phyloP scores from a whole-genome alignment of 306 rosid species.

The Crotalaria pallida region DNA sequence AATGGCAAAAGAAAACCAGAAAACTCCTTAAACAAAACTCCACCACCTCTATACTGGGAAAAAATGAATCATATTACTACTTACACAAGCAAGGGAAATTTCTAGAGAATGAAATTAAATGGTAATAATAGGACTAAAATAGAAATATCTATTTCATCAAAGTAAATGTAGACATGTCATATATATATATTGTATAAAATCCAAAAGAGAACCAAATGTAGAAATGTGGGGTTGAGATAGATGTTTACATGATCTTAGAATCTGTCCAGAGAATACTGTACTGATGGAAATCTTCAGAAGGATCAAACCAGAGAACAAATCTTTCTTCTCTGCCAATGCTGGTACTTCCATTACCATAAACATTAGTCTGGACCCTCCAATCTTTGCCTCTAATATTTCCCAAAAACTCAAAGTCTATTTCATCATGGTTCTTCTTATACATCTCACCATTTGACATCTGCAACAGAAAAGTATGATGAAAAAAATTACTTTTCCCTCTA shows the following conservation, averaged over 20 bases:
- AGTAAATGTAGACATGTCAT: neutral
- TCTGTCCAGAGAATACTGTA: conserved; percentile 87
- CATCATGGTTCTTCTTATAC: conserved; percentile 84
- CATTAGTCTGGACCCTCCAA: conserved; percentile 94
- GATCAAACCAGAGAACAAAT: conserved; percentile 88
- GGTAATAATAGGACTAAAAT: neutral
- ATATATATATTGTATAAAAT: neutral
- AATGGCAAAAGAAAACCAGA: conserved; percentile 25
- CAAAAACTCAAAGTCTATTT: conserved; percentile 91
- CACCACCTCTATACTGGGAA: neutral
- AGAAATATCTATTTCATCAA: conserved; percentile 1
- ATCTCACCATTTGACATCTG: conserved; percentile 95
- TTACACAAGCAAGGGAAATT: neutral
- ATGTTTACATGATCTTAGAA: conserved; percentile 75
- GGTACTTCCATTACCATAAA: conserved; percentile 98
- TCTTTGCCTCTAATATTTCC: conserved; percentile 93
- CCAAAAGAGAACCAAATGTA: conserved; percentile 17
- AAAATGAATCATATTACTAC: conserved; percentile 16
- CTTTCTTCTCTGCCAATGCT: conserved; percentile 86
- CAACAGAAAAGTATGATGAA: neutral
- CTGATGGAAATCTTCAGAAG: conserved; percentile 78
- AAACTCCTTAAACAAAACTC: conserved; percentile 16
- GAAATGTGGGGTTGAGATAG: conserved; percentile 6
- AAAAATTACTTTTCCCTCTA: neutral
- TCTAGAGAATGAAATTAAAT: conserved; percentile 1